A percentile compares a stretch with the other conserved stretches of the same genome.
phyloP scores from a whole-genome alignment of 345 rosid species.

The Isatis tinctoria region DNA sequence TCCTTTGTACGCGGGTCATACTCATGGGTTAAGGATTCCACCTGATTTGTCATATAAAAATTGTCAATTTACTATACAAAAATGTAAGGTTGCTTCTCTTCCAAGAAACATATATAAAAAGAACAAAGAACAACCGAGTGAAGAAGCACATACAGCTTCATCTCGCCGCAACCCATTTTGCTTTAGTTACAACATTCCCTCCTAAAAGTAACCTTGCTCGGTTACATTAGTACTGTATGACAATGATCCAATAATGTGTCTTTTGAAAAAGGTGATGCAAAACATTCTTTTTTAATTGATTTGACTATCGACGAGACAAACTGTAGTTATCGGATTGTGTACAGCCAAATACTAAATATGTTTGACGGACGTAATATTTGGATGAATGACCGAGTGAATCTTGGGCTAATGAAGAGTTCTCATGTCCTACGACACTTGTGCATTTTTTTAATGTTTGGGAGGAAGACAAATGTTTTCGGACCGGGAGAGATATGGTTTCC shows the following conservation, averaged over 20 bases:
- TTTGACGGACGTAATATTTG: background rate
- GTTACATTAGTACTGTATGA: conserved; percentile 14
- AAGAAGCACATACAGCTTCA: conserved; percentile 40
- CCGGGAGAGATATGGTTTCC: background rate
- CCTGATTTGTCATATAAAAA: conserved; percentile 16
- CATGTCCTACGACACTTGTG: background rate
- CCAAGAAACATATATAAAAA: conserved; percentile 26
- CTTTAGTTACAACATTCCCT: conserved; percentile 32
- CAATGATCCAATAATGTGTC: background rate
- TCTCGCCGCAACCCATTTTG: conserved; percentile 51
- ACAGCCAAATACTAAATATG: background rate
- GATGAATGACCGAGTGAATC: background rate
- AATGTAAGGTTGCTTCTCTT: conserved; percentile 18
- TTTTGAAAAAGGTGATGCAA: background rate
- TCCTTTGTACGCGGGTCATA: conserved; percentile 21
- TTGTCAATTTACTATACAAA: conserved; percentile 16
- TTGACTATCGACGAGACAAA: background rate
- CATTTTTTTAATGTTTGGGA: background rate
- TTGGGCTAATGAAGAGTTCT: background rate
- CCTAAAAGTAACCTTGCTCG: conserved; percentile 6
- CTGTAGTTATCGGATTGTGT: background rate
- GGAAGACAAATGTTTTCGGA: background rate
- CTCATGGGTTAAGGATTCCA: conserved; percentile 28
- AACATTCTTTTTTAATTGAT: background rate
- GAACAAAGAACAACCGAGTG: conserved; percentile 14